These are phyloP conservation scores for Garcia nutans DNA, from an alignment of 345 rosid species.

Conservation along the genomic window DNA sequence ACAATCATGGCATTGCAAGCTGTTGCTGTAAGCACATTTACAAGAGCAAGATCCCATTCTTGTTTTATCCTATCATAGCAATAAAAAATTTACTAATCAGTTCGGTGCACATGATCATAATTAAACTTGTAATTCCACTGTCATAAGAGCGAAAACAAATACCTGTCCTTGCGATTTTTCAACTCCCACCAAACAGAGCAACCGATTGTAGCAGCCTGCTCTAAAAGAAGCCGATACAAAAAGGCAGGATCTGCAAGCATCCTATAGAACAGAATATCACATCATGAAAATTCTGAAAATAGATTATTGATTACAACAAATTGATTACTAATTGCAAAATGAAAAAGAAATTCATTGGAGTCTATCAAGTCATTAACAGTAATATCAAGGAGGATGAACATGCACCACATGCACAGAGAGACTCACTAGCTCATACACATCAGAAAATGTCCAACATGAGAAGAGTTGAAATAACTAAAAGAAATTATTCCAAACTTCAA, in stretches of 20 bases:
- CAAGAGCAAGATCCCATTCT: slow-evolving; percentile 94
- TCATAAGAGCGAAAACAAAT: slow-evolving; percentile 1
- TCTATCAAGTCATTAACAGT: not conserved
- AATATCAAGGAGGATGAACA: not conserved
- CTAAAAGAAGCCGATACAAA: slow-evolving; percentile 75
- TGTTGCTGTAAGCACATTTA: slow-evolving; percentile 74
- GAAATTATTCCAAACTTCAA: not conserved
- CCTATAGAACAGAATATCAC: slow-evolving; percentile 41
- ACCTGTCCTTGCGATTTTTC: slow-evolving; percentile 86
- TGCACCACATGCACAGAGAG: not conserved
- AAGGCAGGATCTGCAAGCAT: slow-evolving; percentile 96
- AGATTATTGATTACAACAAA: not conserved
- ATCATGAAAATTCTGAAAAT: slow-evolving; percentile 13
- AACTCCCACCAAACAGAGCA: slow-evolving; percentile 90
- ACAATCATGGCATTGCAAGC: slow-evolving; percentile 84
- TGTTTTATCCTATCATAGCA: slow-evolving; percentile 59
- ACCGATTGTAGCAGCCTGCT: slow-evolving; percentile 84
- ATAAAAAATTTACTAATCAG: slow-evolving; percentile 20
- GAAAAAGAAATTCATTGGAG: not conserved
- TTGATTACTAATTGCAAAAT: not conserved
- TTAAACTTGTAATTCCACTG: not conserved
- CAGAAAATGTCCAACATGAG: not conserved
- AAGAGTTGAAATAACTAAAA: not conserved
- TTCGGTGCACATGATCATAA: slow-evolving; percentile 13
- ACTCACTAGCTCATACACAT: not conserved